Evolutionary conservation across 2,329 filamentous ascomycete genomes (phyloP).

Genomic region (Hymenoscyphus infarciens): DNA sequence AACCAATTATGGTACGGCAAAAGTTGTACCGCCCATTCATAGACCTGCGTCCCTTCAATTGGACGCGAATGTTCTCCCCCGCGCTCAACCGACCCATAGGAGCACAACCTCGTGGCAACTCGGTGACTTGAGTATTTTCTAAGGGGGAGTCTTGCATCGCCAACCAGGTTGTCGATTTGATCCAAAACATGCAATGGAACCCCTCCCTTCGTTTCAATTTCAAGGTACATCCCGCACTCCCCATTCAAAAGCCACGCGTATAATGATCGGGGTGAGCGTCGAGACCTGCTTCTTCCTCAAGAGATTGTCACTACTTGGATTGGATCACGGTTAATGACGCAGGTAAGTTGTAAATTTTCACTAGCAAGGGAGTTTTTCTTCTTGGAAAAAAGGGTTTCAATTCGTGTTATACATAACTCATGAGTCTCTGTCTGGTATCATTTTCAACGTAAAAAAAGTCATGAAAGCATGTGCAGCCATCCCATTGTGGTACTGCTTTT

Average conservation of each 20-base stretch:
- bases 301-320: background rate
- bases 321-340: background rate
- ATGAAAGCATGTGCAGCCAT: background rate
- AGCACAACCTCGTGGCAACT: background rate
- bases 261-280: conserved; percentile 5
- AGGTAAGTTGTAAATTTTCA: background rate
- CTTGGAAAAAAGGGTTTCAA: background rate
- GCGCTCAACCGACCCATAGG: background rate
- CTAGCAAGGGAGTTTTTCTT: background rate
- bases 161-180: background rate
- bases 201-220: conserved; percentile 5
- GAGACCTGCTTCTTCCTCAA: conserved; percentile 8
- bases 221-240: conserved; percentile 7
- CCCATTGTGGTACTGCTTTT: background rate
- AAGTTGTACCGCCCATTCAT: background rate
- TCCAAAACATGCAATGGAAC: conserved; percentile 1
- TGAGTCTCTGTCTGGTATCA: conserved; percentile 3
- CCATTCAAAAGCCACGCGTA: background rate
- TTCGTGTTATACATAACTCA: conserved; percentile 9
- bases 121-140: background rate
- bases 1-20: background rate
- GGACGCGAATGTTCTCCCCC: background rate
- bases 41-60: background rate
- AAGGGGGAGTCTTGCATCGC: background rate
- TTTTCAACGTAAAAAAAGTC: background rate